Conservation (phyloP, 1,284 basidiomycete species). For the Sanghuangporus sanghuang region DNA sequence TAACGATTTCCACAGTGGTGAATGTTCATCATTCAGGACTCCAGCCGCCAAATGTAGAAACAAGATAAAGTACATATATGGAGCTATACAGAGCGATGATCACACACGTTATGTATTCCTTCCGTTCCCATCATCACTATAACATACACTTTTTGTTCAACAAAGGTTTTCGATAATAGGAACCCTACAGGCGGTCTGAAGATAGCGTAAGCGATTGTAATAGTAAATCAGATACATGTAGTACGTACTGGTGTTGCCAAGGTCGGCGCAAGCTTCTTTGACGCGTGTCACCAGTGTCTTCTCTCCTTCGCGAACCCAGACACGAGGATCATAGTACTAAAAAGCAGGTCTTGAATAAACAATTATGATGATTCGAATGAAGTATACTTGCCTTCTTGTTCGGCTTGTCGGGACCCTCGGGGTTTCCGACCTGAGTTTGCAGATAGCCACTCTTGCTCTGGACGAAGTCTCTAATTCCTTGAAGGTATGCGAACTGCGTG, state of each 20-base stretch:
- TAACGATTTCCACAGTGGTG: too few relatives aligned
- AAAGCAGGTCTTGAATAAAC: not conserved
- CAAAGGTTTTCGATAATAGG: not conserved
- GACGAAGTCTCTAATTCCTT: constrained; percentile 89
- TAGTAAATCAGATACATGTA: not conserved
- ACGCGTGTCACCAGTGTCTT: constrained; percentile 88
- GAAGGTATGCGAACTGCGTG: constrained; percentile 90
- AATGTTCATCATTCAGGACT: too few relatives aligned
- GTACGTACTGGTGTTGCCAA: constrained; percentile 67
- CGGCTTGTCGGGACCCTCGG: constrained; percentile 89
- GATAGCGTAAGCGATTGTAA: not conserved
- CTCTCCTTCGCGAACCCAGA: constrained; percentile 98
- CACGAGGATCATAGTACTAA: constrained; percentile 88
- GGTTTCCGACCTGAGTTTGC: constrained; percentile 87
- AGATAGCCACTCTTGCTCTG: constrained; percentile 83
- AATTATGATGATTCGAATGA: not conserved
- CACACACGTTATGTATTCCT: not conserved
- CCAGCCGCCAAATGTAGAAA: too few relatives aligned
- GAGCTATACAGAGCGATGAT: not conserved
- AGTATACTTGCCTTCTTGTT: constrained; percentile 81
- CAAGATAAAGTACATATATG: too few relatives aligned
- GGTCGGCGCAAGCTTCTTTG: constrained; percentile 87
- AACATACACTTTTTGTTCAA: not conserved
- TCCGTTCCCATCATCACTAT: not conserved
- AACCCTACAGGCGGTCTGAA: not conserved